Percentiles rank a stretch among this genome's conserved stretches.
Evolutionary conservation across 2,329 filamentous ascomycete genomes (phyloP).

Genomic region (Ustilaginoidea virens): DNA sequence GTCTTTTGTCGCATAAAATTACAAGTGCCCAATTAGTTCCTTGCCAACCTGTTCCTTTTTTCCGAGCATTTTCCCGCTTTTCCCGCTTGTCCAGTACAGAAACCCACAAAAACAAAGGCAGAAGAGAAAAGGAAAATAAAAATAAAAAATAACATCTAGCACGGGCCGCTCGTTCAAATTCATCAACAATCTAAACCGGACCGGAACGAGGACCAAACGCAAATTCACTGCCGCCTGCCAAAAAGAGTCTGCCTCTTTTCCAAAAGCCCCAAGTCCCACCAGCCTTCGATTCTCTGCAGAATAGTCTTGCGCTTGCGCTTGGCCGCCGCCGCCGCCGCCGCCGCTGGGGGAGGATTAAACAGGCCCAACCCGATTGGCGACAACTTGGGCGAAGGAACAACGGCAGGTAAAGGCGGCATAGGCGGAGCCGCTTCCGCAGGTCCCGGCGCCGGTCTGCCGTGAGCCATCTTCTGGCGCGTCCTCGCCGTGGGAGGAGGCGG

Average conservation of each 20-base stretch:
- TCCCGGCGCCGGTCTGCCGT: constrained; percentile 10
- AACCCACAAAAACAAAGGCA: no score
- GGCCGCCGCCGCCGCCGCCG: constrained; percentile 4
- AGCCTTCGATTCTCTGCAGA: constrained; percentile 32
- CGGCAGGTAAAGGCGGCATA: constrained; percentile 10
- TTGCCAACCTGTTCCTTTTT: no score
- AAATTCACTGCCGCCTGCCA: constrained; percentile 4
- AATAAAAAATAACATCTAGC: neutral
- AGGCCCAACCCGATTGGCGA: constrained; percentile 2
- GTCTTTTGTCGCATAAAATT: no score
- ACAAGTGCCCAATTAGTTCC: no score
- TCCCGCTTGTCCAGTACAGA: no score
- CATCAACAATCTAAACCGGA: no score
- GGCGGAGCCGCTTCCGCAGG: constrained; percentile 14
- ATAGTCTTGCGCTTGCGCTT: constrained; percentile 30
- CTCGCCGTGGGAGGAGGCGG: constrained; percentile 20
- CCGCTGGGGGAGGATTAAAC: constrained; percentile 5
- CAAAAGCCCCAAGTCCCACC: constrained; percentile 37
- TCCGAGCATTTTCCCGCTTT: no score
- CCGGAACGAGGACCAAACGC: neutral
- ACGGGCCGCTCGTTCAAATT: no score
- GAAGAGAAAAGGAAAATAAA: neutral
- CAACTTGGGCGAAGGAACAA: constrained; percentile 5
- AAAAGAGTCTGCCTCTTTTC: constrained; percentile 26
- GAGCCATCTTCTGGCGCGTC: constrained; percentile 10